phyloP scores from a whole-genome alignment of 345 rosid genomes.

The Murraya paniculata region DNA sequence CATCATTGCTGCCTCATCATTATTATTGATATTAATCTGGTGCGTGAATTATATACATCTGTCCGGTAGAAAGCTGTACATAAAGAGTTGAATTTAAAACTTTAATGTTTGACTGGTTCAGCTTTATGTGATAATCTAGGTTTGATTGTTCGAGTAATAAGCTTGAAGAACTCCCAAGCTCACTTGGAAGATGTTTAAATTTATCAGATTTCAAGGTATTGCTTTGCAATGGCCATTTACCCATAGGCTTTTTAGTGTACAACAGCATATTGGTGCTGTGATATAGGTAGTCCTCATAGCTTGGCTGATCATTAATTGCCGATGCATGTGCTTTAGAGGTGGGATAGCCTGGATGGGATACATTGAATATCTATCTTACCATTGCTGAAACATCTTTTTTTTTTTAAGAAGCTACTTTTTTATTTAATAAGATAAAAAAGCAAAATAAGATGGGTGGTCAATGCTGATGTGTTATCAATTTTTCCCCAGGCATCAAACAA shows the following conservation, averaged over 20 bases:
- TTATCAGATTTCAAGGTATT: constrained; percentile 85
- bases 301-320: neutral
- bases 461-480: constrained; percentile 4
- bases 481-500: constrained; percentile 74
- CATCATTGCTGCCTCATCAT: neutral
- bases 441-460: neutral
- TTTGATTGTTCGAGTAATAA: constrained; percentile 82
- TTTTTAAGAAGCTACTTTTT: neutral
- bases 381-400: neutral
- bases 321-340: neutral
- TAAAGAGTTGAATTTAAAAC: neutral
- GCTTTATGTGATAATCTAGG: constrained; percentile 40
- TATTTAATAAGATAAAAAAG: neutral
- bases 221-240: neutral
- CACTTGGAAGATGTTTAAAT: constrained; percentile 71
- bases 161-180: constrained; percentile 70
- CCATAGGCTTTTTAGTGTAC: neutral
- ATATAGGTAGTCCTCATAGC: neutral
- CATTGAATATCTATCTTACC: neutral
- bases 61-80: neutral
- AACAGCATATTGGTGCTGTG: neutral
- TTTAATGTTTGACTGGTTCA: constrained; percentile 12
- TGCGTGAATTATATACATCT: neutral
- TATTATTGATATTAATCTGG: neutral
- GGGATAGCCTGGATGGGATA: neutral